These are phyloP conservation scores for Suillus paluster DNA, from an alignment of 768 basidiomycete species.

Conservation along the genomic window DNA sequence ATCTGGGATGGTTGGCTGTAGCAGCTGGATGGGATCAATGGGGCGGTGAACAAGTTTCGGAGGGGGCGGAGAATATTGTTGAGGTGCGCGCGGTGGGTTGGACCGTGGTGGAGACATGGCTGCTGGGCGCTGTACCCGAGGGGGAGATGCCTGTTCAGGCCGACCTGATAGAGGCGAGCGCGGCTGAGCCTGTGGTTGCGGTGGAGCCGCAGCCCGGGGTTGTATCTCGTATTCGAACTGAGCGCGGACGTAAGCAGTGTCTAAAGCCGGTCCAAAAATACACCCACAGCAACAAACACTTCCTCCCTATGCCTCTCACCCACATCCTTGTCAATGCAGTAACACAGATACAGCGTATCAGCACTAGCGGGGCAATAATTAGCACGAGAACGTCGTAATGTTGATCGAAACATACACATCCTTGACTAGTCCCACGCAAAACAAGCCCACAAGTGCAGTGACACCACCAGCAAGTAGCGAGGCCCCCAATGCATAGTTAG, in stretches of 20 bases:
- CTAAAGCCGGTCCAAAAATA: not conserved
- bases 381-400: not conserved
- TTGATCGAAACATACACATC: constrained; percentile 58
- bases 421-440: constrained; percentile 80
- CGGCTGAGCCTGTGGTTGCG: constrained; percentile 22
- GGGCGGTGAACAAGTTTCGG: constrained; percentile 1
- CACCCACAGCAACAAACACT: constrained; percentile 59
- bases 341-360: constrained; percentile 69
- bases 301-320: constrained; percentile 55
- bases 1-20: constrained; percentile 27
- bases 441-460: constrained; percentile 80
- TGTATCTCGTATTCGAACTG: constrained; percentile 48
- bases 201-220: constrained; percentile 17
- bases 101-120: constrained; percentile 7
- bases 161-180: constrained; percentile 4
- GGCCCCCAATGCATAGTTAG: constrained; percentile 74
- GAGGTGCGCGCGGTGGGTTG: constrained; percentile 11
- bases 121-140: not conserved
- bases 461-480: constrained; percentile 78
- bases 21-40: constrained; percentile 15
- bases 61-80: constrained; percentile 16
- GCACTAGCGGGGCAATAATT: constrained; percentile 41
- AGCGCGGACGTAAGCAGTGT: constrained; percentile 10
- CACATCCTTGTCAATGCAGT: constrained; percentile 63
- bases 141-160: constrained; percentile 4